Evolutionary conservation across 257 asterid species (phyloP).

Genomic region (Salvia hispanica): DNA sequence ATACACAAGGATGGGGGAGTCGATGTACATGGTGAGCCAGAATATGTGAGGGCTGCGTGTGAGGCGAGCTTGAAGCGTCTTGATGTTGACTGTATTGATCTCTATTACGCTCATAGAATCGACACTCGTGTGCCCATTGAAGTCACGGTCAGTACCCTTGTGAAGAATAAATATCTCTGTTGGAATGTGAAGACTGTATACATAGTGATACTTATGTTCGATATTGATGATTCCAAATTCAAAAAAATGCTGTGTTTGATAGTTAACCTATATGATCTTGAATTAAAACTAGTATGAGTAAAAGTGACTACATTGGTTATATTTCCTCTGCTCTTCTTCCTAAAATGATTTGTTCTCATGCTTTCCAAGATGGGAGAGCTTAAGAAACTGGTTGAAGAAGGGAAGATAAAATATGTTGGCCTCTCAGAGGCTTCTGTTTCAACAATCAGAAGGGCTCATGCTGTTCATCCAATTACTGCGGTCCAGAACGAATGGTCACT

Average conservation of each 20-base stretch:
- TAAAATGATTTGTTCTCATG: background rate
- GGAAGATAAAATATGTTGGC: slow-evolving; percentile 57
- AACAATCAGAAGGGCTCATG: slow-evolving; percentile 64
- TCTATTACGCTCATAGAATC: background rate
- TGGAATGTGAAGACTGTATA: background rate
- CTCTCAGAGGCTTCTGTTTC: slow-evolving; percentile 61
- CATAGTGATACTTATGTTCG: background rate
- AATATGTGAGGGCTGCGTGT: too few species aligned
- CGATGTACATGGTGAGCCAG: too few species aligned
- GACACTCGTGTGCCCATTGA: too few species aligned
- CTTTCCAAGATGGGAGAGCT: slow-evolving; percentile 51
- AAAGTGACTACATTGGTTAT: background rate
- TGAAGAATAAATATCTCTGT: background rate
- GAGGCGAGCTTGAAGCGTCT: too few species aligned
- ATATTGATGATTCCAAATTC: background rate
- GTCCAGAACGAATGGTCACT: slow-evolving; percentile 59
- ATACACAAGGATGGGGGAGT: too few species aligned
- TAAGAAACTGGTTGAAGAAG: slow-evolving; percentile 60
- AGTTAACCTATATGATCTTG: background rate
- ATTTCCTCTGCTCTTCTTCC: background rate
- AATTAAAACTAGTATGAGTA: too few species aligned
- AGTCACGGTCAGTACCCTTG: background rate
- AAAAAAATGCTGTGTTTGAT: background rate
- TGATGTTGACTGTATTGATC: too few species aligned
- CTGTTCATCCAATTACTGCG: slow-evolving; percentile 59